phyloP scores from a whole-genome alignment of 2,329 filamentous ascomycete genomes.

The Pseudocercospora fuligena region DNA sequence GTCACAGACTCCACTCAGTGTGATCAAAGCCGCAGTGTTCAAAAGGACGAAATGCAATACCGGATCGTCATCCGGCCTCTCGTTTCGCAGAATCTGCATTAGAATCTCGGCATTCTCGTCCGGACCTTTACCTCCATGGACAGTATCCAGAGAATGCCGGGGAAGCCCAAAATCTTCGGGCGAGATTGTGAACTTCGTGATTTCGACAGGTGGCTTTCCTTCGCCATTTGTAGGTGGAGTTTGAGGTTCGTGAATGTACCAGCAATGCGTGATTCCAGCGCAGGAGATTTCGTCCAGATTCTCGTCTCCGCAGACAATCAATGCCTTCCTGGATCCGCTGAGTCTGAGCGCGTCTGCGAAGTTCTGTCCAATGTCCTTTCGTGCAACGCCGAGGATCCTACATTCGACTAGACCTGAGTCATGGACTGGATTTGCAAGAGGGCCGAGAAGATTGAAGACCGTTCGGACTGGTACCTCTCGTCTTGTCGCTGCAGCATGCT shows the following conservation, averaged over 20 bases:
- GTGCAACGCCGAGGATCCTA: slow-evolving; percentile 88
- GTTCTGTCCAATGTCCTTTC: slow-evolving; percentile 44
- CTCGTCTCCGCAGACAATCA: slow-evolving; percentile 92
- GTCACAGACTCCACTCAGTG: slow-evolving; percentile 84
- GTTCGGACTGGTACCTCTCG: slow-evolving; percentile 91
- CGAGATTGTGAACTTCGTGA: slow-evolving; percentile 77
- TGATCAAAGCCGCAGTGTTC: slow-evolving; percentile 88
- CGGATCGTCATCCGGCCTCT: slow-evolving; percentile 76
- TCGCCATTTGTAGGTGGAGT: slow-evolving; percentile 43
- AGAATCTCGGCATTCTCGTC: slow-evolving; percentile 86
- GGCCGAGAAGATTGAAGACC: slow-evolving; percentile 96
- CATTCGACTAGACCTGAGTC: slow-evolving; percentile 74
- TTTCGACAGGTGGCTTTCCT: slow-evolving; percentile 55
- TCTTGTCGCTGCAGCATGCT: slow-evolving; percentile 81
- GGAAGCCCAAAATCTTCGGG: slow-evolving; percentile 87
- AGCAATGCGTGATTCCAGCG: slow-evolving; percentile 85
- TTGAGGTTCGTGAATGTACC: slow-evolving; percentile 58
- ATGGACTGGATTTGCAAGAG: slow-evolving; percentile 88
- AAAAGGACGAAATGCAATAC: slow-evolving; percentile 93
- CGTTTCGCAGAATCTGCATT: slow-evolving; percentile 73
- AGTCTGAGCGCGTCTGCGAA: slow-evolving; percentile 20
- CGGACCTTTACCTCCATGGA: slow-evolving; percentile 84
- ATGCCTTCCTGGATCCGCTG: slow-evolving; percentile 76
- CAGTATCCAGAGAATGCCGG: slow-evolving; percentile 73
- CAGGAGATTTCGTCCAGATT: slow-evolving; percentile 95